Base-by-base conservation (phyloP, 2,329 filamentous ascomycete species). In the Beauveria sp. region DNA sequence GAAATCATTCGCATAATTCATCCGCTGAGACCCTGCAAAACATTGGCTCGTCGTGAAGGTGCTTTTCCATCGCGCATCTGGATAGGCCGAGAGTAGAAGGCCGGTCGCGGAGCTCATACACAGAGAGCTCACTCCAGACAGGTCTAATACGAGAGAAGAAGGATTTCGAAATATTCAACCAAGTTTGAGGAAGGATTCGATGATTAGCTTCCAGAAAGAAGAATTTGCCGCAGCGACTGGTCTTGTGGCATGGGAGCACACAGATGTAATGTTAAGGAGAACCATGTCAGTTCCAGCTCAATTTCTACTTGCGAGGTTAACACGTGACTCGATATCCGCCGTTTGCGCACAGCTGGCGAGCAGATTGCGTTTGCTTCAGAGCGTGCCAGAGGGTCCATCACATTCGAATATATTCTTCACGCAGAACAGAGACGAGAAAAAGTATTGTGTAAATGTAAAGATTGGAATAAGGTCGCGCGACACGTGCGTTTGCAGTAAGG, bases 201-300 rank as follows among this genome's bases (percentile, higher is more conserved):
- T 6, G 12, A 14, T 9, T 20, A 24, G 37, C 24, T 12, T 46
- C 41, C 12, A 12, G 46, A 22, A 2, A 55, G 24, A 6, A n/a
- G 3, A 30, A 16, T 46, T 10, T 44, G 10, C 26, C 7, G 30
- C 54, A 7, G 22, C 30, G 28, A 34, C 43, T n/a, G 28, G 43
- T 47, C n/a, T 12, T 12, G 34, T 55, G 24, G 41, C 12, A 12
- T 22, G 12, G 14, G 6, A 56, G 43, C 26, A 46, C 22, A 20
- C n/a, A 46, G 54, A 41, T 8, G 37, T 37, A 30, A 52, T 37
- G 14, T 37, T 37, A 55, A 56, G 54, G 54, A 22, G 54, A 56
- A 56, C 54, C 54, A 48, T 56, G 44, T 48, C 54, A 40, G 54
- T 48, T 48, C 43, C 43, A 56, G 54, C 7, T 47, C 43, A 56